Evolutionary conservation across 768 basidiomycete genomes (phyloP).

Genomic region (Russula dissimulans): DNA sequence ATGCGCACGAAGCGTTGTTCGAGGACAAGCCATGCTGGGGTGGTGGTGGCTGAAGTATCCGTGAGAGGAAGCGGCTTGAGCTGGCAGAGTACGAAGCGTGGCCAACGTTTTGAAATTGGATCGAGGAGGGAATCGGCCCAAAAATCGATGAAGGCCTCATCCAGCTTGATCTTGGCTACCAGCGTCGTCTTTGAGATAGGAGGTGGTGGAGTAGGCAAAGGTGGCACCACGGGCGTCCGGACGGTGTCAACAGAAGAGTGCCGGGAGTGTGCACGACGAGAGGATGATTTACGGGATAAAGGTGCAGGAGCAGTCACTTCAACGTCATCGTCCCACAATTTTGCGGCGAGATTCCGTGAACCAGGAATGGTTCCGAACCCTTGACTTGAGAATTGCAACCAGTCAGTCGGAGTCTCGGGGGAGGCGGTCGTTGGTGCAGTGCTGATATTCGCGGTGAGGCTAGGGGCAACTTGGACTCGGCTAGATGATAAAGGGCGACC

Average conservation of each 20-base stretch:
- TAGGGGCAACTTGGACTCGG: neutral
- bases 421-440: constrained; percentile 23
- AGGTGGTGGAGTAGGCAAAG: neutral
- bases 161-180: constrained; percentile 47
- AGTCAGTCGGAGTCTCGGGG: constrained; percentile 38
- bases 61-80: constrained; percentile 36
- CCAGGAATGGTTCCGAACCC: constrained; percentile 44
- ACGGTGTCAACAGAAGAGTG: constrained; percentile 23
- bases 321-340: constrained; percentile 49
- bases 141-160: constrained; percentile 78
- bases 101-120: constrained; percentile 56
- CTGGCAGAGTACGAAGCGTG: constrained; percentile 60
- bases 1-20: constrained; percentile 48
- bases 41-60: constrained; percentile 25
- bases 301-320: constrained; percentile 38
- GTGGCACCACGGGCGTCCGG: constrained; percentile 3
- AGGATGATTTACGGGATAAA: constrained; percentile 28
- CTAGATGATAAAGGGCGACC: constrained; percentile 1
- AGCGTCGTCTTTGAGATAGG: constrained; percentile 30
- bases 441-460: constrained; percentile 25
- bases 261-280: constrained; percentile 21
- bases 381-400: constrained; percentile 57
- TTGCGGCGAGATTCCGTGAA: constrained; percentile 41
- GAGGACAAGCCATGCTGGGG: constrained; percentile 57
- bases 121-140: constrained; percentile 71